Percentiles rank a stretch among this genome's conserved stretches.
Evolutionary conservation across 192 early-diverging fungal species (phyloP).

Genomic region (Backusella mclennaniae): DNA sequence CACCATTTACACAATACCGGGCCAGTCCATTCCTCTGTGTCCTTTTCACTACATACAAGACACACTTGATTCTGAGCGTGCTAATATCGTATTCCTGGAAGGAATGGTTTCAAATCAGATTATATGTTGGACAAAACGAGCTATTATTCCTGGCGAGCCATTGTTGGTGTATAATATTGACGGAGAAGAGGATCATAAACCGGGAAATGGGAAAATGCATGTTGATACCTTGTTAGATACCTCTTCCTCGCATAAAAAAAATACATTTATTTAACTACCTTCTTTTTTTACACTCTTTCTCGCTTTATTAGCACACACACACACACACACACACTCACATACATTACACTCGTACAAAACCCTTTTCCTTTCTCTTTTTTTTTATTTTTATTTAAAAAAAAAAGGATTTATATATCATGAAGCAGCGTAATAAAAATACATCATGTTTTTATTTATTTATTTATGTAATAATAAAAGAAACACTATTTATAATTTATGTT

Average conservation of each 20-base stretch:
- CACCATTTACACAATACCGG: conserved; percentile 54
- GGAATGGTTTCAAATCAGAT: conserved; percentile 82
- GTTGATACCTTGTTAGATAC: not conserved
- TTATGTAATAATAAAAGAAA: not conserved
- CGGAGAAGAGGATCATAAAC: conserved; percentile 70
- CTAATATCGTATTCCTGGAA: conserved; percentile 74
- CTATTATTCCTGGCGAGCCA: conserved; percentile 74
- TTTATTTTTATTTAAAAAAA: not conserved
- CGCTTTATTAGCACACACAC: not conserved
- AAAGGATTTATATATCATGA: not conserved
- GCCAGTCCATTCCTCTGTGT: conserved; percentile 58
- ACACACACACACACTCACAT: no score
- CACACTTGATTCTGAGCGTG: conserved; percentile 46
- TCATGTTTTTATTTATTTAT: not conserved
- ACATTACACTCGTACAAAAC: not conserved
- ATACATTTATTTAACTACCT: no score
- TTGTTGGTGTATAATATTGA: conserved; percentile 80
- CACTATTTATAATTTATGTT: conserved; percentile 11
- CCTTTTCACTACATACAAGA: conserved; percentile 94
- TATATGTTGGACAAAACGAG: conserved; percentile 67
- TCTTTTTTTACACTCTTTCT: not conserved
- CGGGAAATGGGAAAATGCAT: conserved; percentile 26
- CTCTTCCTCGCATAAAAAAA: not conserved
- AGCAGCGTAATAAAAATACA: not conserved
- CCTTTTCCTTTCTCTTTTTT: not conserved